Evolutionary conservation across 83 land plant species (phyloP), one percentile per base, ranked within the genome.

Genomic region (Picea abies): DNA sequence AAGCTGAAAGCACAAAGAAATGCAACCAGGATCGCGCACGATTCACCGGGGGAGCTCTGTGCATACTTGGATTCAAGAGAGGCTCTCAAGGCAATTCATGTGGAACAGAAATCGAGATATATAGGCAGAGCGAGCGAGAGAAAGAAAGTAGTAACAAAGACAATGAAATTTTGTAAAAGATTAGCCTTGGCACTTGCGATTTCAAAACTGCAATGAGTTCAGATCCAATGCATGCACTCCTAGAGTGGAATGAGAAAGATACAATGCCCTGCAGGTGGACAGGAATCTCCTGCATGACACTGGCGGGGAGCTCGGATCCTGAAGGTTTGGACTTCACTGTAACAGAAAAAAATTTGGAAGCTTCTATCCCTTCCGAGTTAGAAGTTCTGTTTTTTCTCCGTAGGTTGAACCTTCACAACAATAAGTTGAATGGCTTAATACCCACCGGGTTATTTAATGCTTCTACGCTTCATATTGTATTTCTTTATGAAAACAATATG

Each of bases 341-440:
- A 60, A 56, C 92, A 76, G 85, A 83, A 1, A 90, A 81, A 85
- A 82, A 85, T 65, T 75, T 95, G 78, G 79, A 86, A 16, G 97
- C 95, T 11, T 88, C 89, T 80, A 83, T 95, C 29, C 90, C 92
- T 44, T 90, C 94, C 16, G 94, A 93, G 87, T 84, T 95, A 52
- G 97, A 94, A 3, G 64, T 79, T 19, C 84, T 95, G 44, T 49
- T 68, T 75, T 90, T 70, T 72, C 92, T 95, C 81, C 94, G 92
- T 11, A 86, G 94, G 15, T 81, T 95, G 56, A 89, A 91, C 81
- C 92, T 95, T 69, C 93, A 90, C 63, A 88, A 84, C 84, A 95
- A 95, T 78, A 72, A 65, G 63, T 81, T 95, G 79, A 80, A 82
- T 39, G 97, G 97, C 20, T 56, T 88, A 7, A 79, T 95, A 1